Evolutionary conservation across 1,284 basidiomycete genomes (phyloP).

Genomic region (Cryptococcus deneoformans): DNA sequence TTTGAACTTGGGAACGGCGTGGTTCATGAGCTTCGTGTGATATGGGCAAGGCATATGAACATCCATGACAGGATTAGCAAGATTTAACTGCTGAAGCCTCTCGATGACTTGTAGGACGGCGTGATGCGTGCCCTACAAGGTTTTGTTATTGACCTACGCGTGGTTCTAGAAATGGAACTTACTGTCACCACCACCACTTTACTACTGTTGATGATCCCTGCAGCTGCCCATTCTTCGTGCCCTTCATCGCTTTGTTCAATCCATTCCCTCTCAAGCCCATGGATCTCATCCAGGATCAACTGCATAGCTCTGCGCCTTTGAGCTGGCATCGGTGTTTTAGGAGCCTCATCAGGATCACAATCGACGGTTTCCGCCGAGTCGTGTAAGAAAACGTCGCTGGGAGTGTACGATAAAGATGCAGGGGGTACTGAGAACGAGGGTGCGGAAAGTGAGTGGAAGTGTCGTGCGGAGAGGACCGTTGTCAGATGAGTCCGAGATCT

Average conservation of each 20-base stretch:
- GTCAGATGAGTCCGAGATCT: constrained; percentile 27
- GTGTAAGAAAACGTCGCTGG: constrained; percentile 17
- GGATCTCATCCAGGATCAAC: constrained; percentile 46
- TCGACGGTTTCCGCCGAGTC: constrained; percentile 10
- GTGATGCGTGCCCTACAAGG: constrained; percentile 36
- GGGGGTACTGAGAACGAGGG: constrained; percentile 31
- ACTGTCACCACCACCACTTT: constrained; percentile 46
- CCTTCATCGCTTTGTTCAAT: constrained; percentile 22
- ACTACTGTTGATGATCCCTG: constrained; percentile 46
- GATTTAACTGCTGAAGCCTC: constrained; percentile 36
- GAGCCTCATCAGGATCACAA: constrained; percentile 16
- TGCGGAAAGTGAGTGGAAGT: constrained; percentile 43
- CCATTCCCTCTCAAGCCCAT: constrained; percentile 36
- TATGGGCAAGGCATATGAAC: constrained; percentile 47
- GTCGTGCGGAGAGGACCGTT: constrained; percentile 44
- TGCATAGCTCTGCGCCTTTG: constrained; percentile 40
- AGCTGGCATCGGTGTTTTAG: constrained; percentile 19
- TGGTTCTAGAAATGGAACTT: constrained; percentile 11
- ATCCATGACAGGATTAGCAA: constrained; percentile 50
- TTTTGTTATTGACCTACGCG: not conserved
- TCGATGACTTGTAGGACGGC: constrained; percentile 45
- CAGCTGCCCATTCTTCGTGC: constrained; percentile 44
- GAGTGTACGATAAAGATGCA: not conserved
- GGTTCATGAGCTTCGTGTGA: constrained; percentile 45
- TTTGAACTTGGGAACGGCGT: constrained; percentile 39